Conservation (phyloP, 2,329 filamentous ascomycete species). For the Phaeophleospora eucalypticola region DNA sequence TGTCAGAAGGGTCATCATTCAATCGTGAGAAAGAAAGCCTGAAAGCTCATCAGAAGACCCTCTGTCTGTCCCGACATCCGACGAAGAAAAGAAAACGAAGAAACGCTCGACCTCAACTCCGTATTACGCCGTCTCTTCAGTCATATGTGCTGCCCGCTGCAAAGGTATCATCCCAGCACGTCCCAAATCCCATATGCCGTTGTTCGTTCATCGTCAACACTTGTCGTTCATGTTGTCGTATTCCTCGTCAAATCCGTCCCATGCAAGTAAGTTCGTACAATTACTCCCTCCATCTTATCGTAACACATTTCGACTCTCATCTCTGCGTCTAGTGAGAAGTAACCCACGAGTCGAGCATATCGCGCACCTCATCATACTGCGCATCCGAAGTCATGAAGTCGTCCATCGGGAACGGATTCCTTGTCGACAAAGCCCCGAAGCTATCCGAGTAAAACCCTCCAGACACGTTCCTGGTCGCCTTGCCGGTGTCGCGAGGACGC, state of each 20-base stretch:
- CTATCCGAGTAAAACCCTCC: conserved; percentile 90
- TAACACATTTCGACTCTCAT: too few species aligned
- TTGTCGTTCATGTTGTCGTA: too few species aligned
- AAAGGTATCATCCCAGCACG: neutral
- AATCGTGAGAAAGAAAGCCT: too few species aligned
- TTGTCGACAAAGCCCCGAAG: conserved; percentile 56
- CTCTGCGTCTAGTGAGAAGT: conserved; percentile 15
- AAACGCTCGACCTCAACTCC: neutral
- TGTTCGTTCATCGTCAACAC: conserved; percentile 6
- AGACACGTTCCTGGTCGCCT: conserved; percentile 41
- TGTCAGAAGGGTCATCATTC: too few species aligned
- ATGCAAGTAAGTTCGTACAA: conserved; percentile 5
- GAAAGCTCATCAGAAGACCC: too few species aligned
- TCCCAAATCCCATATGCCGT: conserved; percentile 7
- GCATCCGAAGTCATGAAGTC: conserved; percentile 17
- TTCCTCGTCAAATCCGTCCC: neutral
- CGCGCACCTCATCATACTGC: conserved; percentile 21
- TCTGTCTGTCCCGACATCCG: too few species aligned
- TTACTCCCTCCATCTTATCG: conserved; percentile 15
- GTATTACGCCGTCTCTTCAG: neutral
- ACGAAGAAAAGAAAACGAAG: neutral
- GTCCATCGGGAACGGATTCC: conserved; percentile 43
- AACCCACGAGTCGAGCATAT: conserved; percentile 24
- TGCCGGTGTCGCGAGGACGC: conserved; percentile 13
- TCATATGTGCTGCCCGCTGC: conserved; percentile 1